Percentiles rank a stretch among this genome's conserved stretches.
Conservation (phyloP, 2,329 filamentous ascomycete species). For the Aspergillus thermomutatus region DNA sequence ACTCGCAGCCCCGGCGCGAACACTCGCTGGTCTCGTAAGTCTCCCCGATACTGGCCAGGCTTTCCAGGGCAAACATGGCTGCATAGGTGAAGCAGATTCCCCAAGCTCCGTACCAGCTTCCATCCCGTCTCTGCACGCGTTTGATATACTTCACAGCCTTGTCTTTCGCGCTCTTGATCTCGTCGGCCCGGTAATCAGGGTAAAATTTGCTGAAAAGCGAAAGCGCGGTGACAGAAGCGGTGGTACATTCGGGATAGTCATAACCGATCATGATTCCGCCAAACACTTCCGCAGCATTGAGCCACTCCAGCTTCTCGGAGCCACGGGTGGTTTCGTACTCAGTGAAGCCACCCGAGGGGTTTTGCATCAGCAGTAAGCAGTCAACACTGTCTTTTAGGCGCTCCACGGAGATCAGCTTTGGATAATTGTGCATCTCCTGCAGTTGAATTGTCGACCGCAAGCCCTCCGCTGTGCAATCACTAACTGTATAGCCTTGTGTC, state of each 20-base stretch:
- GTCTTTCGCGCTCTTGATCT: slow-evolving; percentile 70
- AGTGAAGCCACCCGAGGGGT: slow-evolving; percentile 77
- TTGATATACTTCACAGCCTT: slow-evolving; percentile 82
- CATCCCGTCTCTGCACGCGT: slow-evolving; percentile 70
- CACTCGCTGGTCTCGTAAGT: slow-evolving; percentile 70
- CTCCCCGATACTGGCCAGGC: slow-evolving; percentile 76
- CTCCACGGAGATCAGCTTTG: slow-evolving; percentile 68
- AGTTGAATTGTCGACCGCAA: slow-evolving; percentile 82
- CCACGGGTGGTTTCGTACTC: slow-evolving; percentile 86
- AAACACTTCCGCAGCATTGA: slow-evolving; percentile 97
- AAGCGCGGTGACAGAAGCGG: slow-evolving; percentile 84
- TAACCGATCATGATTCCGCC: slow-evolving; percentile 98
- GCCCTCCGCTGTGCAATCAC: slow-evolving; percentile 89
- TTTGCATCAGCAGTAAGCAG: slow-evolving; percentile 88
- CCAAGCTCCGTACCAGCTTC: slow-evolving; percentile 98
- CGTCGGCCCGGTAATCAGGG: slow-evolving; percentile 71
- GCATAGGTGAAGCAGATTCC: slow-evolving; percentile 98
- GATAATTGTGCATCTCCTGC: slow-evolving; percentile 74
- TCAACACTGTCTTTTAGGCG: slow-evolving; percentile 86
- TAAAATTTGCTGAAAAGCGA: slow-evolving; percentile 77
- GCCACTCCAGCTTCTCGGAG: slow-evolving; percentile 71
- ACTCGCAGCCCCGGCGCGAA: slow-evolving; percentile 74
- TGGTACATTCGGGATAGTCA: slow-evolving; percentile 96
- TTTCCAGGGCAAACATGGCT: slow-evolving; percentile 92
- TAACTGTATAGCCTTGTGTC: slow-evolving; percentile 90